A percentile compares a stretch with the other conserved stretches of the same genome.
These are phyloP conservation scores for Leptographium galeiforme DNA, from an alignment of 2,329 filamentous ascomycete species.

Conservation along the genomic window DNA sequence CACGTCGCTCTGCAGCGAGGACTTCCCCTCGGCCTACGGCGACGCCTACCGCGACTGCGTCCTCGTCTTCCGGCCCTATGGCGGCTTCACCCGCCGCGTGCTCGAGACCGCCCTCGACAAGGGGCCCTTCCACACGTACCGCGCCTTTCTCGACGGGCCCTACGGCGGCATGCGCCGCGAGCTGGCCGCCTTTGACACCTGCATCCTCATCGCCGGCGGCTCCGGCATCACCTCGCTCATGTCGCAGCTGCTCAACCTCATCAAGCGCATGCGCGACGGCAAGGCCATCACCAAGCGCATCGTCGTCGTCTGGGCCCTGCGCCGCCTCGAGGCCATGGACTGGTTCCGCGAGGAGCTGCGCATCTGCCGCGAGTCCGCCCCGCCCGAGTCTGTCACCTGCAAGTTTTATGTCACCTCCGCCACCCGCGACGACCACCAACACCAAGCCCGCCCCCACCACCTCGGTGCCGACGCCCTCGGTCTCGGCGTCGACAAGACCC, in stretches of 20 bases:
- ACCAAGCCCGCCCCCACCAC: constrained; percentile 23
- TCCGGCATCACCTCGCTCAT: constrained; percentile 90
- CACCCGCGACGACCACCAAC: constrained; percentile 38
- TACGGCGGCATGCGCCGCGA: constrained; percentile 91
- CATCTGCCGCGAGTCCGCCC: constrained; percentile 81
- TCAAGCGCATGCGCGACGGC: constrained; percentile 89
- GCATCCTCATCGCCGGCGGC: constrained; percentile 83
- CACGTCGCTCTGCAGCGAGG: constrained; percentile 79
- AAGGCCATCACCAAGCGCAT: constrained; percentile 87
- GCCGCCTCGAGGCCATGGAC: constrained; percentile 83
- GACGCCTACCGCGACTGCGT: constrained; percentile 79
- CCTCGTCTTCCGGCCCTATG: constrained; percentile 81
- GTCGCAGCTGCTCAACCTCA: constrained; percentile 81
- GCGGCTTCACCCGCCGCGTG: constrained; percentile 77
- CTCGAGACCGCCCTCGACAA: constrained; percentile 73
- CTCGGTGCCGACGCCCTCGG: constrained; percentile 4
- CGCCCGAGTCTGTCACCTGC: constrained; percentile 77
- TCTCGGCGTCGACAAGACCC: not conserved
- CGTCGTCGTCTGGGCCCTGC: constrained; percentile 87
- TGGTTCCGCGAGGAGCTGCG: constrained; percentile 94
- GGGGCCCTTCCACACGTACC: constrained; percentile 82
- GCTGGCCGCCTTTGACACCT: constrained; percentile 83
- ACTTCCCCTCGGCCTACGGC: constrained; percentile 85
- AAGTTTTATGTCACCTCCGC: constrained; percentile 88
- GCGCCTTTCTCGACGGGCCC: constrained; percentile 83